Conservation (phyloP, 805 yeast species). For the Hanseniaspora valbyensis region DNA sequence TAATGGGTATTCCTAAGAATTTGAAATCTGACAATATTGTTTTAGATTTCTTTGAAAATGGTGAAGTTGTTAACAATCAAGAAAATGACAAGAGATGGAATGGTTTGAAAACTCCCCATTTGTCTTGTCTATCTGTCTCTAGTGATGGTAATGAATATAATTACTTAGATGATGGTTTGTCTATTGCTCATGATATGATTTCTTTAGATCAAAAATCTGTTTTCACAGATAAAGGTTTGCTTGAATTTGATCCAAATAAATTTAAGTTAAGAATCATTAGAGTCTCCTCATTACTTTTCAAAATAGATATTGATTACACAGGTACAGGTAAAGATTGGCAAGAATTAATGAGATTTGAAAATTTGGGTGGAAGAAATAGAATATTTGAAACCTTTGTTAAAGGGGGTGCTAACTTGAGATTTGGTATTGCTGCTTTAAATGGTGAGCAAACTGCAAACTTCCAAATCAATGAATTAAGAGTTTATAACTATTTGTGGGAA, state of each 20-base stretch:
- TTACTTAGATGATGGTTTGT: conserved; percentile 14
- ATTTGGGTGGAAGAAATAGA: conserved; percentile 12
- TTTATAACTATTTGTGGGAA: conserved; percentile 14
- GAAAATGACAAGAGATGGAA: conserved; percentile 10
- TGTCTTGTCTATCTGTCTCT: conserved; percentile 12
- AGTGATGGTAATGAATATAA: conserved; percentile 14
- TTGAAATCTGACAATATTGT: conserved; percentile 15
- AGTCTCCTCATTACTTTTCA: conserved; percentile 12
- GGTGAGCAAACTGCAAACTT: conserved; percentile 17
- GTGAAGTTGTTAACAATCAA: conserved; percentile 11
- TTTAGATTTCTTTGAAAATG: conserved; percentile 16
- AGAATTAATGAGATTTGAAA: conserved; percentile 14
- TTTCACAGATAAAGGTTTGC: conserved; percentile 3
- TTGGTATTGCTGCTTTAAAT: conserved; percentile 15
- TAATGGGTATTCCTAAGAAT: conserved; percentile 17
- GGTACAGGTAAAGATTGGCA: conserved; percentile 16
- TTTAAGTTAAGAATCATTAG: conserved; percentile 16
- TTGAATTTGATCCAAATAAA: conserved; percentile 9
- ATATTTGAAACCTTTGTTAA: conserved; percentile 13
- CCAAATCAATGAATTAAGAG: conserved; percentile 13
- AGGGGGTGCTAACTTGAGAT: conserved; percentile 12
- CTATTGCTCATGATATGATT: conserved; percentile 16
- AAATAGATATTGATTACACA: conserved; percentile 15
- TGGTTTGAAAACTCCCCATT: conserved; percentile 13
- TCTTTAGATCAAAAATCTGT: conserved; percentile 1